A percentile compares a stretch with the other conserved stretches of the same genome.
These are phyloP conservation scores for Talaromyces sp. DNA, from an alignment of 2,329 filamentous ascomycete genomes.

Conservation along the genomic window DNA sequence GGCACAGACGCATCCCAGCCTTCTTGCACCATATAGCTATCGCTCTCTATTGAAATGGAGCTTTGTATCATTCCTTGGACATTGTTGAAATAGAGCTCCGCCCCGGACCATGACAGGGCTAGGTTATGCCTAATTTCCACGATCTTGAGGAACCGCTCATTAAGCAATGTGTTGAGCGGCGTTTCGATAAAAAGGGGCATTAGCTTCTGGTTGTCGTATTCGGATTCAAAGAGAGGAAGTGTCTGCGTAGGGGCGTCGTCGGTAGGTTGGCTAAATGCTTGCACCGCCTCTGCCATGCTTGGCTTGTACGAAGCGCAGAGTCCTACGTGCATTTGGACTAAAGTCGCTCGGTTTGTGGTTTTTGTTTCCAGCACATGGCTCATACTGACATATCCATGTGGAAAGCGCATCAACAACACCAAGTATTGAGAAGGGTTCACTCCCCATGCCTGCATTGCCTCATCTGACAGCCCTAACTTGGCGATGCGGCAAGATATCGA, in stretches of 20 bases:
- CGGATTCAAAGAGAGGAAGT: neutral
- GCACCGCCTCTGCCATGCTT: conserved; percentile 48
- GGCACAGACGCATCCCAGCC: conserved; percentile 26
- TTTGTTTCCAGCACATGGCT: conserved; percentile 48
- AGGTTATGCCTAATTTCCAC: conserved; percentile 53
- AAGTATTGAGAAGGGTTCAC: conserved; percentile 42
- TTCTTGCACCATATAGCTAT: conserved; percentile 18
- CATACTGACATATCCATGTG: conserved; percentile 56
- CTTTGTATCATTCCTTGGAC: conserved; percentile 32
- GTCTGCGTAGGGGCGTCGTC: neutral
- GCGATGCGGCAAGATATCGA: conserved; percentile 64
- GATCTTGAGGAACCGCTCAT: conserved; percentile 58
- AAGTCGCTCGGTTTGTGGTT: conserved; percentile 26
- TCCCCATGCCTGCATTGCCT: conserved; percentile 15
- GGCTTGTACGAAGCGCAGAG: conserved; percentile 71
- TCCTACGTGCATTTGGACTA: conserved; percentile 61
- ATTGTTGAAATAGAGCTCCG: conserved; percentile 55
- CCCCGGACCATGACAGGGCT: conserved; percentile 61
- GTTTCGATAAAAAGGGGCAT: conserved; percentile 64
- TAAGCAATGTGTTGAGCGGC: conserved; percentile 64
- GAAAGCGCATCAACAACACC: conserved; percentile 65
- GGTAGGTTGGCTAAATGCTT: conserved; percentile 39
- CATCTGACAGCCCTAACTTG: conserved; percentile 38
- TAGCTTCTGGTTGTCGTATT: conserved; percentile 30
- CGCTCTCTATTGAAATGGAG: neutral